Percentiles rank a stretch among this genome's conserved stretches.
phyloP scores from a whole-genome alignment of 2,329 filamentous ascomycete species.

The Stemphylium lycopersici region DNA sequence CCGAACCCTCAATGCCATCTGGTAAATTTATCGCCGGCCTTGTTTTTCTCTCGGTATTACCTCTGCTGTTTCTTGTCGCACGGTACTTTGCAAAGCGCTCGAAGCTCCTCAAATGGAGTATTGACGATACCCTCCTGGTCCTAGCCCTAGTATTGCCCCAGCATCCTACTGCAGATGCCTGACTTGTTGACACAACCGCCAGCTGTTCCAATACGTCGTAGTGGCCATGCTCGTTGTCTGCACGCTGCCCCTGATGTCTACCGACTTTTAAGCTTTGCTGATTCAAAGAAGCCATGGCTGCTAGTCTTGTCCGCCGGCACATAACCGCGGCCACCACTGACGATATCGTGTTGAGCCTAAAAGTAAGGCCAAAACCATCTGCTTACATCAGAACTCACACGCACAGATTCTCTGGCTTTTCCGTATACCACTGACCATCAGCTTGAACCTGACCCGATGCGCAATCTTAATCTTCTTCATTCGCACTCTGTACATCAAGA shows the following conservation, averaged over 20 bases:
- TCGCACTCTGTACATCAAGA: conserved; percentile 28
- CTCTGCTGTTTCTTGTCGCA: conserved; percentile 25
- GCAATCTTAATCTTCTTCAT: conserved; percentile 37
- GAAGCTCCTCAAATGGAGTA: conserved; percentile 20
- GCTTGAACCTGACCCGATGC: conserved; percentile 25
- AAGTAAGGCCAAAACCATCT: conserved; percentile 12
- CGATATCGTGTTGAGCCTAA: conserved; percentile 20
- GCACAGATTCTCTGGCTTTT: conserved; percentile 31
- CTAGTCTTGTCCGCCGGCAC: conserved; percentile 22
- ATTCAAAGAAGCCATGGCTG: conserved; percentile 21
- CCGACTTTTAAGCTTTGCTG: conserved; percentile 7
- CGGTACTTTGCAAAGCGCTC: conserved; percentile 30
- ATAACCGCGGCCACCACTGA: conserved; percentile 4
- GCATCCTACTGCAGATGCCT: background rate
- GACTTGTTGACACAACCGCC: background rate
- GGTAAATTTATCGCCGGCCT: conserved; percentile 18
- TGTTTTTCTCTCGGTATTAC: conserved; percentile 23
- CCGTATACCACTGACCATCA: conserved; percentile 26
- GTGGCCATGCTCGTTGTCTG: conserved; percentile 22
- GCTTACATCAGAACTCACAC: conserved; percentile 4
- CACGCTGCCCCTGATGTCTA: conserved; percentile 8
- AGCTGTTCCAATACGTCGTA: conserved; percentile 27
- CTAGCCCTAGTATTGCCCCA: conserved; percentile 23
- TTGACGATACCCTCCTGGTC: conserved; percentile 31
- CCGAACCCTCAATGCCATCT: conserved; percentile 14